Percentiles rank a stretch among this genome's conserved stretches.
Conservation (phyloP, 2,329 filamentous ascomycete genomes). For the Diaporthe citri region DNA sequence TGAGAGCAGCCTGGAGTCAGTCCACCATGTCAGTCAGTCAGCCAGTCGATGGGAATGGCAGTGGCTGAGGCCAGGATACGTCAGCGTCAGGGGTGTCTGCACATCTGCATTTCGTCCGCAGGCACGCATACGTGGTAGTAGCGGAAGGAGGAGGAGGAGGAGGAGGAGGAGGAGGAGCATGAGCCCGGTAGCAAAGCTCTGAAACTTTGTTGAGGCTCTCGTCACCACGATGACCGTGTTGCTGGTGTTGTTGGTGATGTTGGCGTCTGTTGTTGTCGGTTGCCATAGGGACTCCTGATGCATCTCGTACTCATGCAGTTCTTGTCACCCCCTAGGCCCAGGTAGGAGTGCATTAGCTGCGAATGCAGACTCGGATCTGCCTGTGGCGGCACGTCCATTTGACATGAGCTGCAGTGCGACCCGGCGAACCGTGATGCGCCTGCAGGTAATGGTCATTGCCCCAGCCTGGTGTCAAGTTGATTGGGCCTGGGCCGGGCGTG, state of each 20-base stretch:
- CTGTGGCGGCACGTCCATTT: slow-evolving; percentile 20
- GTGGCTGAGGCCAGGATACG: slow-evolving; percentile 28
- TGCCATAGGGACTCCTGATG: slow-evolving; percentile 14
- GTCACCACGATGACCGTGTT: not conserved
- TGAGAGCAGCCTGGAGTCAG: slow-evolving; percentile 1
- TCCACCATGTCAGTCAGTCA: not conserved
- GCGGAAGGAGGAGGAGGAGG: not conserved
- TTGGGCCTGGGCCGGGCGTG: slow-evolving; percentile 8
- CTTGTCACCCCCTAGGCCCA: not conserved
- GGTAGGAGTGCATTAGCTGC: slow-evolving; percentile 32
- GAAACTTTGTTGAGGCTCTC: slow-evolving; percentile 7
- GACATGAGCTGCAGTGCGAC: slow-evolving; percentile 15
- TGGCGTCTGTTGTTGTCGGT: not conserved
- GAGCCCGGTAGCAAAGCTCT: not conserved
- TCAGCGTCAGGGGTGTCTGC: slow-evolving; percentile 8
- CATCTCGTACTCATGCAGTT: slow-evolving; percentile 4
- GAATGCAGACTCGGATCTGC: not conserved
- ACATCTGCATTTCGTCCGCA: slow-evolving; percentile 11
- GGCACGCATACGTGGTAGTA: not conserved
- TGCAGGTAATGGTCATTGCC: slow-evolving; percentile 27
- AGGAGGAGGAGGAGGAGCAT: not conserved
- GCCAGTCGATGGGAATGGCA: not conserved
- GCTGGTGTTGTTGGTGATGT: not conserved
- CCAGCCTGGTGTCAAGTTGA: slow-evolving; percentile 31
- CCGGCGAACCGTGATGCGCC: not conserved